These are phyloP conservation scores for Camellia oleifera DNA, from an alignment of 179 eudicot species.

Conservation along the genomic window DNA sequence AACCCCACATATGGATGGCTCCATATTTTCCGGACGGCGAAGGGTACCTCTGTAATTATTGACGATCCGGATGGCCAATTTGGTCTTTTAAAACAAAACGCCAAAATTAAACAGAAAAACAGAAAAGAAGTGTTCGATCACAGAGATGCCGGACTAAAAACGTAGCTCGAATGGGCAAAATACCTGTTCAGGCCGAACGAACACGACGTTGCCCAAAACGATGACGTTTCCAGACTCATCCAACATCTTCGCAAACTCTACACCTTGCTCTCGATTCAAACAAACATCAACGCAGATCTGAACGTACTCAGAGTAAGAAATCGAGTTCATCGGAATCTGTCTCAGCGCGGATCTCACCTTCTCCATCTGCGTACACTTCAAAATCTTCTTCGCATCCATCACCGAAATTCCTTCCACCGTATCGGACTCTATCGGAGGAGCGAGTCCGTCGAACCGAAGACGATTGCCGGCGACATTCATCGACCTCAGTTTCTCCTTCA, in stretches of 20 bases:
- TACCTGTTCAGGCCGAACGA: constrained; percentile 44
- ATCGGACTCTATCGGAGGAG: constrained; percentile 14
- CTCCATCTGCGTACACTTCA: constrained; percentile 34
- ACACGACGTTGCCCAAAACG: constrained; percentile 41
- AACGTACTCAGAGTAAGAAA: constrained; percentile 38
- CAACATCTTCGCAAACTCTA: constrained; percentile 49
- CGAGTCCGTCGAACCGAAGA: constrained; percentile 25
- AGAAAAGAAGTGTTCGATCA: too few relatives aligned
- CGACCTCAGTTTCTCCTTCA: constrained; percentile 14
- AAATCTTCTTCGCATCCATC: constrained; percentile 37
- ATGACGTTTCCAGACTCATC: constrained; percentile 54
- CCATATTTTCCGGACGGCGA: too few relatives aligned
- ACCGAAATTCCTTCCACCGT: constrained; percentile 23
- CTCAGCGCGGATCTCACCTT: constrained; percentile 35
- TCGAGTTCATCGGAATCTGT: constrained; percentile 22
- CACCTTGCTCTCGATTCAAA: constrained; percentile 26
- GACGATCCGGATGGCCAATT: too few relatives aligned
- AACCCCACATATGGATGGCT: too few relatives aligned
- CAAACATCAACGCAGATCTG: constrained; percentile 34
- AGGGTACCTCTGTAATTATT: too few relatives aligned
- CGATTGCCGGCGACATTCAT: constrained; percentile 22
- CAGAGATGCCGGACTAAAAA: too few relatives aligned
- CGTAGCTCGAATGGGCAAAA: too few relatives aligned
- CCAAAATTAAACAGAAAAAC: too few relatives aligned
- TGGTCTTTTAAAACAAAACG: too few relatives aligned